These are phyloP conservation scores for Talaromyces proteolyticus DNA, from an alignment of 495 filamentous ascomycete species.

Conservation along the genomic window DNA sequence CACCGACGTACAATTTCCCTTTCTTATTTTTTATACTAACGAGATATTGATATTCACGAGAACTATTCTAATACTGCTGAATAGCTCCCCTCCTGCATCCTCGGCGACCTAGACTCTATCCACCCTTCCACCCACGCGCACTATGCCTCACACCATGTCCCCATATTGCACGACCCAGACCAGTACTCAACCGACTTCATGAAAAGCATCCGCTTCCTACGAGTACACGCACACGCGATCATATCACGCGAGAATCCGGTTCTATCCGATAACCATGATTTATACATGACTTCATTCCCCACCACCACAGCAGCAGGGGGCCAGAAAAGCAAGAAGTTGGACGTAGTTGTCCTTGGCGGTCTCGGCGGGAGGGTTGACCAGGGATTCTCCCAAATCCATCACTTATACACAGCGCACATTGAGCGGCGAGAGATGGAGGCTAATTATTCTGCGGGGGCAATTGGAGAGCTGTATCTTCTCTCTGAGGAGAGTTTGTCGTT, in stretches of 20 bases:
- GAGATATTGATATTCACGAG: neutral
- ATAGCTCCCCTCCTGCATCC: constrained; percentile 59
- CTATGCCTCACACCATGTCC: constrained; percentile 48
- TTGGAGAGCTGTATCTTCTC: constrained; percentile 58
- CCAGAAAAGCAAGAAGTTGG: constrained; percentile 14
- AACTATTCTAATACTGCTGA: neutral
- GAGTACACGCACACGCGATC: constrained; percentile 21
- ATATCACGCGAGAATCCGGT: constrained; percentile 9
- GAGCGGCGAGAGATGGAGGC: neutral
- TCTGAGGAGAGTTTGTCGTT: constrained; percentile 77
- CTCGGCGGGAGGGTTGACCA: constrained; percentile 90
- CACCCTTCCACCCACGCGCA: constrained; percentile 46
- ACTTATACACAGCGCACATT: constrained; percentile 47
- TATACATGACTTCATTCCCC: constrained; percentile 1
- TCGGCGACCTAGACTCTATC: constrained; percentile 89
- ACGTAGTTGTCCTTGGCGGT: constrained; percentile 71
- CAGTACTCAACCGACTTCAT: constrained; percentile 83
- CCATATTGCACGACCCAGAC: constrained; percentile 61
- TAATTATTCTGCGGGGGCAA: neutral
- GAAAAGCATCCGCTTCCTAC: constrained; percentile 66
- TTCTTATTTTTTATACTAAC: neutral
- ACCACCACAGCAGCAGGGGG: neutral
- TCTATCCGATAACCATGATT: neutral
- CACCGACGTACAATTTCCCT: constrained; percentile 28
- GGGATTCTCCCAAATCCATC: constrained; percentile 79